Base-by-base conservation (phyloP, 352 stramenopile genomes). In the Pythium chondricola region DNA sequence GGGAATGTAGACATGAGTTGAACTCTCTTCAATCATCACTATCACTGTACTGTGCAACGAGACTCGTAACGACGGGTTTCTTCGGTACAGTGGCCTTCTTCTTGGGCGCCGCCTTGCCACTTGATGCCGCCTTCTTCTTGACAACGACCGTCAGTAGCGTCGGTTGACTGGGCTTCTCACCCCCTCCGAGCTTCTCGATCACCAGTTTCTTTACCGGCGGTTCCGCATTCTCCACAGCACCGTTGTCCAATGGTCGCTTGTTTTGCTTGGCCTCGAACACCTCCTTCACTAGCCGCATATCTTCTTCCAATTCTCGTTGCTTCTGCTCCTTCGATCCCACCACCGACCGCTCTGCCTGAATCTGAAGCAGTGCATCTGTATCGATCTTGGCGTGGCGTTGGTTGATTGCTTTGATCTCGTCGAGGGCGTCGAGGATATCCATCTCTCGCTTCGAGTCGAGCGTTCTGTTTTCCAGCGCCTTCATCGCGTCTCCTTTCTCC, bases 341-440 rank as follows among this genome's bases (percentile, higher is more conserved):
- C 1, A 44, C 57, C 9, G 46, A 45, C 0, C 49, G 30, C 16
- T 62, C 37, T 1, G 40, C 48, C n/a, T 83, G 54, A 16, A 87
- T 74, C 27, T 76, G 63, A 41, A 95, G 52, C 35, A 93, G 48
- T 48, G 71, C 75, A 56, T 94, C 80, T 51, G 74, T 85, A 63
- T 97, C 85, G 39, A 98, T 73, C 42, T 86, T 78, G n/a, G 93
- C 71, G 70, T 98, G 94, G 55, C 89, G 78, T 43, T 90, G 78
- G 73, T 99, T 99, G 65, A 98, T 97, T 14, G 95, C 92, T 48
- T 97, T 96, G 58, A 99, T 99, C 72, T 99, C 93, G 56, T 99
- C 96, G 18, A 99, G 62, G 20, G 95, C 95, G 56, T 99, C 97
- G 40, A 99, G 74, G 54, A 99, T 97, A 46, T 98, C 95, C 96